phyloP scores from a whole-genome alignment of 768 basidiomycete species.

The Coprinellus micaceus region DNA sequence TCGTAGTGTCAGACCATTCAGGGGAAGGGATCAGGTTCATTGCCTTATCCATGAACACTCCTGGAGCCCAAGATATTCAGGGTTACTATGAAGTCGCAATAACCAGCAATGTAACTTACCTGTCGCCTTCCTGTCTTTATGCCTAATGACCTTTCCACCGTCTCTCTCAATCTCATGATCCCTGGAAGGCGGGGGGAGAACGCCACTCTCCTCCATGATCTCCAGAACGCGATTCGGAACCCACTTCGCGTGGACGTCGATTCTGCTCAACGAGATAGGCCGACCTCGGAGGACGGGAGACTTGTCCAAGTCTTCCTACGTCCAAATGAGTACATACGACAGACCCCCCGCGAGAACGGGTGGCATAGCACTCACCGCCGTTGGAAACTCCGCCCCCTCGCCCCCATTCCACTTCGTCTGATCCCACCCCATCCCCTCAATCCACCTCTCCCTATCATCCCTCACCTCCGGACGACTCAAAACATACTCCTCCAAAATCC shows the following conservation, averaged over 20 bases:
- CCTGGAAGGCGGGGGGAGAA: constrained; percentile 43
- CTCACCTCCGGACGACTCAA: constrained; percentile 51
- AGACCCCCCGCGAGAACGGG: too few relatives aligned
- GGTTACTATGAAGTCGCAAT: too few relatives aligned
- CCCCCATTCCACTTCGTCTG: constrained; percentile 66
- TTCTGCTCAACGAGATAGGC: constrained; percentile 70
- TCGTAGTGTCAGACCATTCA: constrained; percentile 54
- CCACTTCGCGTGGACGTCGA: constrained; percentile 88
- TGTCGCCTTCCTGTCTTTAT: constrained; percentile 59
- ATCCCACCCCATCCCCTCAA: constrained; percentile 91
- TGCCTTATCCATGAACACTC: constrained; percentile 84
- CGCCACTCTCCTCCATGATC: constrained; percentile 36
- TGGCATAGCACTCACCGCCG: constrained; percentile 46
- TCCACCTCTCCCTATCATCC: constrained; percentile 58
- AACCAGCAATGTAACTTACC: too few relatives aligned
- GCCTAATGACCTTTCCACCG: constrained; percentile 74
- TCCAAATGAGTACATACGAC: not conserved
- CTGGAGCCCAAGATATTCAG: too few relatives aligned
- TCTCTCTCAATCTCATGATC: constrained; percentile 37
- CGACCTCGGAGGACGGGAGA: constrained; percentile 66
- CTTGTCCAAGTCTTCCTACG: constrained; percentile 66
- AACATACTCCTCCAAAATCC: constrained; percentile 58
- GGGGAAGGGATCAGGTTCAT: constrained; percentile 73
- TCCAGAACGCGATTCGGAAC: constrained; percentile 72
- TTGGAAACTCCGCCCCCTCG: constrained; percentile 57